Percentiles rank a stretch among this genome's conserved stretches.
Conservation (phyloP, 225 moss, liverwort and hornwort species). For the Bryum argenteum region DNA sequence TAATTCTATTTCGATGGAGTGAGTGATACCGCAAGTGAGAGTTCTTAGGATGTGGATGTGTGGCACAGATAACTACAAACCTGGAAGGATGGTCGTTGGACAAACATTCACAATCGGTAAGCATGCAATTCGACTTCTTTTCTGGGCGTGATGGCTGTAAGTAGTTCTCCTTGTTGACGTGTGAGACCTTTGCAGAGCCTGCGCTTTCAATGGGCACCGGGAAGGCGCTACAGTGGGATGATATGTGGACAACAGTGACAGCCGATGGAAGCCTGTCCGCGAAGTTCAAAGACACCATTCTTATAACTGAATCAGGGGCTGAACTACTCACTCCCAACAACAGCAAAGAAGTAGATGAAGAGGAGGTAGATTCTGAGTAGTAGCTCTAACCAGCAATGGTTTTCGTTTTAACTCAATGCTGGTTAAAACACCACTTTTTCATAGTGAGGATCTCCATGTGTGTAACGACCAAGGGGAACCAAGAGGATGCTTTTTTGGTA, state of each 20-base stretch:
- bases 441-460: conserved; percentile 6
- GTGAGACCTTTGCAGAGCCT: conserved; percentile 53
- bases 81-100: conserved; percentile 77
- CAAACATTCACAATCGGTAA: conserved; percentile 94
- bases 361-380: conserved; percentile 36
- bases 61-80: conserved; percentile 74
- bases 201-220: conserved; percentile 77
- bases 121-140: neutral
- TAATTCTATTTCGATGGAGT: neutral
- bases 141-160: too few relatives aligned
- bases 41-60: neutral
- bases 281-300: conserved; percentile 83
- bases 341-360: conserved; percentile 20
- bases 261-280: conserved; percentile 84
- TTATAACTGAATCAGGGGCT: conserved; percentile 74
- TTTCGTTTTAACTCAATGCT: too few relatives aligned
- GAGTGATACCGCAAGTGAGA: neutral
- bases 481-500: neutral
- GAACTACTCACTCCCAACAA: conserved; percentile 62
- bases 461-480: neutral
- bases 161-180: too few relatives aligned
- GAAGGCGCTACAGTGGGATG: conserved; percentile 80
- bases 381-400: too few relatives aligned
- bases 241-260: conserved; percentile 86
- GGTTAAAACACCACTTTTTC: too few relatives aligned